phyloP scores from a whole-genome alignment of 257 asterid species.

The Fraxinus americana region DNA sequence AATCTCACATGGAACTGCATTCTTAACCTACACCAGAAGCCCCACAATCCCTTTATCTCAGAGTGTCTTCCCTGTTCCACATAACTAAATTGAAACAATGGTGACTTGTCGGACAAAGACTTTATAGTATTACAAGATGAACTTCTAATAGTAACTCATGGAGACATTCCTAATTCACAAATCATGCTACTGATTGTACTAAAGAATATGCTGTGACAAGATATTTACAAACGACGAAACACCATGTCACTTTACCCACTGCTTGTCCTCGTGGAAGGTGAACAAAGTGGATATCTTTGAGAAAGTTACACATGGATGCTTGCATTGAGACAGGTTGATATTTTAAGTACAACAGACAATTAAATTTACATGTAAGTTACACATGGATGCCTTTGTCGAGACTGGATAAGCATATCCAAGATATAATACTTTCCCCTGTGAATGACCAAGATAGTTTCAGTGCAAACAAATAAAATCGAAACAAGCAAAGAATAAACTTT shows the following conservation, averaged over 20 bases:
- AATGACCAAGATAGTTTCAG: too few relatives aligned
- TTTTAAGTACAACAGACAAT: too few relatives aligned
- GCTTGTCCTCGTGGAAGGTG: not conserved
- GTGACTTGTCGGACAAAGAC: not conserved
- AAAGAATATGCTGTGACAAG: not conserved
- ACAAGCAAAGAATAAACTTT: not conserved
- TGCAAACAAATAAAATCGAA: not conserved
- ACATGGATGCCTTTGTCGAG: not conserved
- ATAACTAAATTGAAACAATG: not conserved
- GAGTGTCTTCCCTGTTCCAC: not conserved
- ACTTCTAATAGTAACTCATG: not conserved
- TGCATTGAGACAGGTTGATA: too few relatives aligned
- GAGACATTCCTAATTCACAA: not conserved
- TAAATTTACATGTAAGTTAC: too few relatives aligned
- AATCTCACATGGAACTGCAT: not conserved
- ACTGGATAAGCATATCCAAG: too few relatives aligned
- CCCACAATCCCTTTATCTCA: not conserved
- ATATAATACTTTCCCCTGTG: not conserved
- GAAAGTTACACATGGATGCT: not conserved
- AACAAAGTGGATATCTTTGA: not conserved
- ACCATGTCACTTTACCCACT: not conserved
- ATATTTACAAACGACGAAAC: too few relatives aligned
- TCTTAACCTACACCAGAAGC: not conserved
- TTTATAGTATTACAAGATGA: not conserved
- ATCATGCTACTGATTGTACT: not conserved